Base-by-base conservation (phyloP, 139 green algal genomes). In the Zygnema cylindricum region DNA sequence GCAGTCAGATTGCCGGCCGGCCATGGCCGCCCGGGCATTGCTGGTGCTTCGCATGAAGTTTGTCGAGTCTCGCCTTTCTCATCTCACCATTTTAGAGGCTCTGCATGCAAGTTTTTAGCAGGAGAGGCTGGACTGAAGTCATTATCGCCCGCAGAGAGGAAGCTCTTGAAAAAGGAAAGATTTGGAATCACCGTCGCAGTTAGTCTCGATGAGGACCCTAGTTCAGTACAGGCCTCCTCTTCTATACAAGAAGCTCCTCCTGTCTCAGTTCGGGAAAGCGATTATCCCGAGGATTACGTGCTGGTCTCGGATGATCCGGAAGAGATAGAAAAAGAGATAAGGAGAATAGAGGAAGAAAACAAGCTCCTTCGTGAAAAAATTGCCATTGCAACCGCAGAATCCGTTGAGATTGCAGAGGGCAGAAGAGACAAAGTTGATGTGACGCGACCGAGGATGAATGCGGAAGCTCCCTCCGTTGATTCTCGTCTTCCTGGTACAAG, bases 221-320 rank as follows among this genome's bases (percentile, higher is more conserved):
- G 7, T 63, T 16, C 49, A 25, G 49, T 63, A 16, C 49, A 63
- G 16, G 49, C 7, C 7, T 7, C 49, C 7, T 16, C 49, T 7
- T 7, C 16, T 25, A 16, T 16, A n/a, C 49, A 63, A 63, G 49
- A 63, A 16, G 49, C 49, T 25, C 49, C 49, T 7, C 7, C 16
- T 25, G 49, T 16, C 7, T 7, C 49, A 54, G 25, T 54, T 16
- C 49, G 76, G 21, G 0, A 39, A 0, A 69, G 77, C 81, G 81
- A 87, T 2, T 69, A 43, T 42, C 81, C 81, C 0, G 81, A 87
- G 22, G 42, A 78, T 42, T 87, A 87, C 32, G 81, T 87, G 23
- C n/a, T 87, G 1, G 55, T 87, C 49, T 87, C 81, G 30, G 41
- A 39, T 3, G 81, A 87, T 81, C 81, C 81, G 2, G 81, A 87